These are phyloP conservation scores for Berkeleyomyces rouxiae DNA, from an alignment of 2,329 filamentous ascomycete genomes.

Conservation along the genomic window DNA sequence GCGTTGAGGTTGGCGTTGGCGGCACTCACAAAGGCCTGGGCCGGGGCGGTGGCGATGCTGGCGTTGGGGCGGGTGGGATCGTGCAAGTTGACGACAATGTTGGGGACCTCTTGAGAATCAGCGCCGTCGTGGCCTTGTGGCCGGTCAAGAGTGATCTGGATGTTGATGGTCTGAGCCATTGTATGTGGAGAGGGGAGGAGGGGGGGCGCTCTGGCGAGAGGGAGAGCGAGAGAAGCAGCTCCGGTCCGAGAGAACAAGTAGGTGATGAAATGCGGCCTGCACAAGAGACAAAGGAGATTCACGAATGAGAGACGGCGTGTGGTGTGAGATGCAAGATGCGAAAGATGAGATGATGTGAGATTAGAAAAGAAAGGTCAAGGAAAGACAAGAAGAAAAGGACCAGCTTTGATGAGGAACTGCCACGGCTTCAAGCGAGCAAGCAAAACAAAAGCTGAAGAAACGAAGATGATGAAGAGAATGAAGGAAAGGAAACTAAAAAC, in stretches of 20 bases:
- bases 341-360: background rate
- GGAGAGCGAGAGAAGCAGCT: background rate
- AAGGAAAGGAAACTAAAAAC: background rate
- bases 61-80: background rate
- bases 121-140: background rate
- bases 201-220: background rate
- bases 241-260: background rate
- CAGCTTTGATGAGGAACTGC: background rate
- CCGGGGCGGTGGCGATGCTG: conserved; percentile 1
- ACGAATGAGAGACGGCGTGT: background rate
- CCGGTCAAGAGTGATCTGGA: conserved; percentile 7
- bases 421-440: background rate
- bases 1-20: background rate
- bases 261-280: background rate
- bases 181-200: background rate
- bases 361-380: background rate
- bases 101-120: background rate
- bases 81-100: conserved; percentile 2
- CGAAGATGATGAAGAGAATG: background rate
- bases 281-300: background rate
- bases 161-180: conserved; percentile 9
- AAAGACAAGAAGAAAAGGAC: background rate
- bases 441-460: background rate
- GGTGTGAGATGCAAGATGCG: background rate
- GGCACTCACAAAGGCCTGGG: conserved; percentile 1